phyloP scores from a whole-genome alignment of 441 rosid genomes.

The Cnidoscolus chayamansa region DNA sequence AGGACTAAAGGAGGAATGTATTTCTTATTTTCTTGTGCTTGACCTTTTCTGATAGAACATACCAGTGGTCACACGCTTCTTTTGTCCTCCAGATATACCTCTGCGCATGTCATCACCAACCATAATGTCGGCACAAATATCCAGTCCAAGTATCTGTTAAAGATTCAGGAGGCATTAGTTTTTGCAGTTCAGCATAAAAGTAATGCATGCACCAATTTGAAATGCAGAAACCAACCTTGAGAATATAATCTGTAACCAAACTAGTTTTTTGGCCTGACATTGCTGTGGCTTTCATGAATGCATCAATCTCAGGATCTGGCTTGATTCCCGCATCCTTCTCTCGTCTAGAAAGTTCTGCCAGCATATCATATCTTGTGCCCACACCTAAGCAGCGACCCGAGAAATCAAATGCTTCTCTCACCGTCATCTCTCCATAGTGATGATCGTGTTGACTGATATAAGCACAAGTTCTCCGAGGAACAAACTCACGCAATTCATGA shows the following conservation, averaged over 20 bases:
- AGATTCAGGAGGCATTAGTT: slow-evolving; percentile 17
- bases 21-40: neutral
- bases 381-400: slow-evolving; percentile 91
- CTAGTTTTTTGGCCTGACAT: slow-evolving; percentile 74
- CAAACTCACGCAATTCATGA: slow-evolving; percentile 72
- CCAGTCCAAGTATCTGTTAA: slow-evolving; percentile 76
- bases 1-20: too few species aligned
- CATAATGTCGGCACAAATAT: slow-evolving; percentile 69
- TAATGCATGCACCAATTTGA: neutral
- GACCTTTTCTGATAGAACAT: slow-evolving; percentile 7
- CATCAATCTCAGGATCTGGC: slow-evolving; percentile 85
- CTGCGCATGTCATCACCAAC: slow-evolving; percentile 82
- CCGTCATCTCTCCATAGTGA: slow-evolving; percentile 93
- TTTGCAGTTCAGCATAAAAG: neutral
- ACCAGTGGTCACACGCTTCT: slow-evolving; percentile 92
- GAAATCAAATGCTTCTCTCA: slow-evolving; percentile 80
- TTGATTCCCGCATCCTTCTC: slow-evolving; percentile 78
- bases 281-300: slow-evolving; percentile 89
- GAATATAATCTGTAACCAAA: slow-evolving; percentile 76
- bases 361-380: slow-evolving; percentile 69
- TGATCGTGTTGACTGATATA: slow-evolving; percentile 89
- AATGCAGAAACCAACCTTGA: slow-evolving; percentile 52
- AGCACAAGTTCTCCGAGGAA: slow-evolving; percentile 91
- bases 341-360: slow-evolving; percentile 62
- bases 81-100: slow-evolving; percentile 90